Base-by-base conservation (phyloP, 1,284 basidiomycete species). In the Mycosarcoma mackinlayi region DNA sequence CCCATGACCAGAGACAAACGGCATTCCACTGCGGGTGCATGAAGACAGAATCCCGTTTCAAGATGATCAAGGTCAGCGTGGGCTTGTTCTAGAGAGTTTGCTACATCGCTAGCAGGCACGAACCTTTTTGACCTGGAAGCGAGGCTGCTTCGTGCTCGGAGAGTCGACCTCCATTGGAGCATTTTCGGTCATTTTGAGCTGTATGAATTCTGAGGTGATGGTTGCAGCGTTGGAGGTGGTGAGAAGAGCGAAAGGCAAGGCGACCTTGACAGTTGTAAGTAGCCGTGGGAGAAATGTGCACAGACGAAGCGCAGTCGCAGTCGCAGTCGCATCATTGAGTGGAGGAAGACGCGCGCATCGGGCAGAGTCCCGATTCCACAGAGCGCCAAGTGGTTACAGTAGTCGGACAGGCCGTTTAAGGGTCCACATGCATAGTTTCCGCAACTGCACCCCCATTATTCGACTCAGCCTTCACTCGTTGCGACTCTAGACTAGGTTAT, bases 101-200 rank as follows among this genome's bases (percentile, higher is more conserved):
- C n/a, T 11, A 2, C 1, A 6, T n/a, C 11, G n/a, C n/a, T 11
- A 19, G 19, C 30, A 30, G 23, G 4, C 9, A 46, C 67, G n/a
- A 42, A 80, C 79, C 71, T 82, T 82, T 45, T 80, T 80, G 62
- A 82, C 79, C 51, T 80, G 77, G 60, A 82, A 82, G 38, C 79
- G 75, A 13, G 75, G 77, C 48, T 75, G 59, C 55, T 78, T 76
- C 23, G 62, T 63, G 28, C 62, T 33, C 6, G 73, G 61, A 47
- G 63, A 18, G 47, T 78, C 76, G 46, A 77, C 73, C 58, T 78
- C 75, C 76, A 78, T 78, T 19, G 73, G 60, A 21, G 65, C 67
- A 50, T 67, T 67, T 16, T 66, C 59, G 33, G 62, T 50, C 58
- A 66, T 66, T 19, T 31, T 50, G 38, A 9, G 24, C 5, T 41